Conservation (phyloP, 176 grass and related monocot genomes). For the Cenchrus purpureus region DNA sequence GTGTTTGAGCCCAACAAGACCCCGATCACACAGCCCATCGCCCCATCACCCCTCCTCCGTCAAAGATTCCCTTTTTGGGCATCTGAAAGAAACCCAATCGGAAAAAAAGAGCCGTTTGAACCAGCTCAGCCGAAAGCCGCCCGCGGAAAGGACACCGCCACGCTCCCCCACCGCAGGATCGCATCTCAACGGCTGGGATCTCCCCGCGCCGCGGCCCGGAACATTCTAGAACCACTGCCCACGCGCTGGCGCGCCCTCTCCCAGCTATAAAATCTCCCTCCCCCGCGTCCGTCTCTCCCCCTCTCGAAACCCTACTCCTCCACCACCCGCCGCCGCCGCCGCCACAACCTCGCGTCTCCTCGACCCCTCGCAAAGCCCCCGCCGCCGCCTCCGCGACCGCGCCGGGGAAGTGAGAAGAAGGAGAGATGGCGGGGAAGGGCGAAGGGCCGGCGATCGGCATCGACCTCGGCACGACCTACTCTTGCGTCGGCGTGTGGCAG, state of each 20-base stretch:
- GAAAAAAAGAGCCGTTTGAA: constrained; percentile 44
- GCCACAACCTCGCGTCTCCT: constrained; percentile 25
- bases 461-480: constrained; percentile 97
- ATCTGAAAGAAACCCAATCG: not conserved
- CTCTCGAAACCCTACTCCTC: constrained; percentile 55
- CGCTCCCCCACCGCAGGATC: not conserved
- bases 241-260: not conserved
- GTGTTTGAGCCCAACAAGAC: too few species aligned
- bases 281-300: not conserved
- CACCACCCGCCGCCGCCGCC: not conserved
- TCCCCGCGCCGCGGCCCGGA: not conserved
- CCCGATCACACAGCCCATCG: not conserved
- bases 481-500: constrained; percentile 96
- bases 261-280: constrained; percentile 29
- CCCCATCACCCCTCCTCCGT: not conserved
- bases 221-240: constrained; percentile 46
- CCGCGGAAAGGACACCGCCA: not conserved
- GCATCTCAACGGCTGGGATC: not conserved
- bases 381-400: not conserved
- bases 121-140: not conserved
- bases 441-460: constrained; percentile 94
- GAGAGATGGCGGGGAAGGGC: constrained; percentile 60
- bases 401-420: not conserved
- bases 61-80: not conserved
- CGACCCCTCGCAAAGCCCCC: not conserved